phyloP scores from a whole-genome alignment of 2,329 filamentous ascomycete genomes.

The Orbilia brochopaga region DNA sequence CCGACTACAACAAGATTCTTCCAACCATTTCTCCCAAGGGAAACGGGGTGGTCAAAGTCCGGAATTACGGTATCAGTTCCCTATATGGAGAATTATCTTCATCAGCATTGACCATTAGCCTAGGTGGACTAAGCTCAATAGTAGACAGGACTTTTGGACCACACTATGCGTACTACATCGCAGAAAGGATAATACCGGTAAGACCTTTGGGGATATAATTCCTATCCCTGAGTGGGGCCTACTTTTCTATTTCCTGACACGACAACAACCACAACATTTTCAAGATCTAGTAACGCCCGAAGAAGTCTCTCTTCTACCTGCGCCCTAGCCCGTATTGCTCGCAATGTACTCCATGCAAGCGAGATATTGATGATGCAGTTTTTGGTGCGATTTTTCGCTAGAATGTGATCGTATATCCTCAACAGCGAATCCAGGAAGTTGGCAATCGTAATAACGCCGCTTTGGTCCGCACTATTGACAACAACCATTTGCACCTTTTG shows the following conservation, averaged over 20 bases:
- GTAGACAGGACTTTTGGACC: no score
- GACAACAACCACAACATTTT: background rate
- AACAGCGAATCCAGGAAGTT: background rate
- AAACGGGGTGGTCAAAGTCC: no score
- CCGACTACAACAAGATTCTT: background rate
- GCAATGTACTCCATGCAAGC: background rate
- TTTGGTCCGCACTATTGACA: background rate
- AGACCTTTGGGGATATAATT: no score
- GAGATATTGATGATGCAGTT: conserved; percentile 17
- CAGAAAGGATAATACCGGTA: no score
- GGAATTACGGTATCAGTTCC: no score
- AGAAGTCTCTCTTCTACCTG: background rate
- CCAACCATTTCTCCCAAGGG: no score
- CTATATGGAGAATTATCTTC: no score
- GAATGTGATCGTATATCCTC: conserved; percentile 10
- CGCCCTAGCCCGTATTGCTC: background rate
- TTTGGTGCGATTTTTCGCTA: background rate
- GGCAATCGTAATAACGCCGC: background rate
- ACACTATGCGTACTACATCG: no score
- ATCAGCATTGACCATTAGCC: no score
- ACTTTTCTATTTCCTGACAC: no score
- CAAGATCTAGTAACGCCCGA: background rate
- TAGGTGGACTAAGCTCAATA: no score
- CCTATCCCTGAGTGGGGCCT: no score
- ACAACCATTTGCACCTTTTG: conserved; percentile 4